These are phyloP conservation scores for Hypomontagnella monticulosa DNA, from an alignment of 495 filamentous ascomycete species.

Conservation along the genomic window DNA sequence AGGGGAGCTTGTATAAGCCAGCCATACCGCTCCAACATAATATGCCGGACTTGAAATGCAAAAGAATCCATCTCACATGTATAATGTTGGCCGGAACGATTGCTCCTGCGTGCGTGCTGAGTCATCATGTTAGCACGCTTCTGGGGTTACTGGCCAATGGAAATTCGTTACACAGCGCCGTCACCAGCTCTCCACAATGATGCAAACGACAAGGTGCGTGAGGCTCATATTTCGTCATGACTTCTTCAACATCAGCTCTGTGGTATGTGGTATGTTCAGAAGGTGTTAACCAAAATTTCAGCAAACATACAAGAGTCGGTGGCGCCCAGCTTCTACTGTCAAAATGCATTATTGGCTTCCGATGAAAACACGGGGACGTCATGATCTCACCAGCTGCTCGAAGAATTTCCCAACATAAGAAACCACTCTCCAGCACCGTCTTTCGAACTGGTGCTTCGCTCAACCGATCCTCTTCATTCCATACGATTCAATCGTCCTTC, in stretches of 20 bases:
- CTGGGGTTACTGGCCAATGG: not conserved
- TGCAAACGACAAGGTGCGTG: slow-evolving; percentile 13
- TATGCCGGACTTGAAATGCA: too few relatives aligned
- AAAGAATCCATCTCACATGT: too few relatives aligned
- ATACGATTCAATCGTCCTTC: slow-evolving; percentile 1
- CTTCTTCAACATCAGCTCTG: not conserved
- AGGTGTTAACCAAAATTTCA: not conserved
- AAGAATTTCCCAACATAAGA: slow-evolving; percentile 26
- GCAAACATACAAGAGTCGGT: slow-evolving; percentile 15
- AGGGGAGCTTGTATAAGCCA: too few relatives aligned
- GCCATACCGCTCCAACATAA: too few relatives aligned
- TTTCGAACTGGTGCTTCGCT: slow-evolving; percentile 12
- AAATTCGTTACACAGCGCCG: not conserved
- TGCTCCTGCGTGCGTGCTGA: slow-evolving; percentile 6
- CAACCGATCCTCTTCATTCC: not conserved
- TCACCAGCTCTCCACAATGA: slow-evolving; percentile 28
- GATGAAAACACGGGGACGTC: slow-evolving; percentile 31
- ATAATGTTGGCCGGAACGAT: not conserved
- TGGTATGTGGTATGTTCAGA: too few relatives aligned
- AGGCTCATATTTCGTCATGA: slow-evolving; percentile 28
- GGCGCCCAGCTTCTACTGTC: not conserved
- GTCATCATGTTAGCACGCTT: too few relatives aligned
- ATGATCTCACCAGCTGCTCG: slow-evolving; percentile 42
- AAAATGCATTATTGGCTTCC: slow-evolving; percentile 10
- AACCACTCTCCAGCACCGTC: slow-evolving; percentile 6